Base-by-base conservation (phyloP, 352 stramenopile genomes). In the Phytophthora rubi region DNA sequence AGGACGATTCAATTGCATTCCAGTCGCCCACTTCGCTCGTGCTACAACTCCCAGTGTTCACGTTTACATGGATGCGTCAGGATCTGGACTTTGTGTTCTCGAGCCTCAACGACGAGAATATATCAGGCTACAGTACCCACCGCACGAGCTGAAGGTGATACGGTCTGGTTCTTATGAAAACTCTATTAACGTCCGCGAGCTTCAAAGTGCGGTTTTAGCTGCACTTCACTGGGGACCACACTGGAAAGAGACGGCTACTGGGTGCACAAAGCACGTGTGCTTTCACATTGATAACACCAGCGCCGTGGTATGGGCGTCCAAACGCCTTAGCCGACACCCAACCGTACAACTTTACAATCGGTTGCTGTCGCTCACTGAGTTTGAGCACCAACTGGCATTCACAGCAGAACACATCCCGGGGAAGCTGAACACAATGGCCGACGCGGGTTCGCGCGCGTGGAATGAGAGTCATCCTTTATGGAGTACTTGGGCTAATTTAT, bases 371-470 rank as follows among this genome's bases (percentile, higher is more conserved):
- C 35, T 76, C 10, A 48, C 48, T 3, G 61, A 79, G 37, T 51
- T 79, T 10, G 18, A 58, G 12, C 68, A 62, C 48, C 1, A 68
- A 1, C 1, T 77, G 1, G 8, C 12, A 0, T 53, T 68, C 30
- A 55, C 73, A 4, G 68, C 68, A 0, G 54, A 74, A 15, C 73
- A 77, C 30, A 70, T 80, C 33, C 13, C 68, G 0, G 60, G 64
- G 5, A 42, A 53, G 0, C n/a, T 42, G 15, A 80, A 77, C 26
- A 59, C 15, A 0, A 69, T 74, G 55, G 64, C 58, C 0, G 61
- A 75, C 33, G 59, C 51, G 0, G 68, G 62, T 0, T 75, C 68
- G 3, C 32, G 32, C 32, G 32, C 32, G 32, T 37, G 32, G 32
- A 37, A 6, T 12, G 32, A 37, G 6, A 12, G 6, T 6, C 32